These are phyloP conservation scores for Penicillium chermesinum DNA, from an alignment of 495 filamentous ascomycete species.

Conservation along the genomic window DNA sequence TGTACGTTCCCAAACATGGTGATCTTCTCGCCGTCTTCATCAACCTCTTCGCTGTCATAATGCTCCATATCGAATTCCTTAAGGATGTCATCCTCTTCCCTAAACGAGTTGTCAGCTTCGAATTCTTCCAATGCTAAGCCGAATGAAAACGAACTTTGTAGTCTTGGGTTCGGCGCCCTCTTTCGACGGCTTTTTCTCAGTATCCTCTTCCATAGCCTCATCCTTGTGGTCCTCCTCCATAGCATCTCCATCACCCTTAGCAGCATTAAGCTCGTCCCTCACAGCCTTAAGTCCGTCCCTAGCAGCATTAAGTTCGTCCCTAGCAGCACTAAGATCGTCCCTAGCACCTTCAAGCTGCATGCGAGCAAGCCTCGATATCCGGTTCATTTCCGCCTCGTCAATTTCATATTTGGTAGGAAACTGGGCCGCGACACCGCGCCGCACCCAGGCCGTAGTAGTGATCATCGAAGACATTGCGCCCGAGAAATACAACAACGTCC, in stretches of 20 bases:
- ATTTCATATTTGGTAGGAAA: constrained; percentile 89
- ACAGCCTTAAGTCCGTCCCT: constrained; percentile 76
- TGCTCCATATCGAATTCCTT: constrained; percentile 94
- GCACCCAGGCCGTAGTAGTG: constrained; percentile 89
- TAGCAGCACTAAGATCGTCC: constrained; percentile 73
- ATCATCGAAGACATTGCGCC: constrained; percentile 73
- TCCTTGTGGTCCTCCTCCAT: constrained; percentile 16
- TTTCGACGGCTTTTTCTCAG: constrained; percentile 20
- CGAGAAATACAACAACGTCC: constrained; percentile 10
- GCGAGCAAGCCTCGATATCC: constrained; percentile 84
- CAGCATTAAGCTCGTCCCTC: constrained; percentile 68
- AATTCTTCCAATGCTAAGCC: not conserved
- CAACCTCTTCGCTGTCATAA: constrained; percentile 78
- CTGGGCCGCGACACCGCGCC: constrained; percentile 84
- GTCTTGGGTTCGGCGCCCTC: constrained; percentile 12
- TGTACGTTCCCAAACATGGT: constrained; percentile 95
- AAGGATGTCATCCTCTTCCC: constrained; percentile 80
- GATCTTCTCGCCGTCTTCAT: constrained; percentile 62
- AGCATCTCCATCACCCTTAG: constrained; percentile 20
- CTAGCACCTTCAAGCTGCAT: constrained; percentile 89
- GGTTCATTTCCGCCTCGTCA: constrained; percentile 85
- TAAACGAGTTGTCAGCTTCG: constrained; percentile 9
- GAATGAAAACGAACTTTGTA: constrained; percentile 15
- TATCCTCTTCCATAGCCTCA: constrained; percentile 16
- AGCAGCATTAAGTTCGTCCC: constrained; percentile 22